Conservation (phyloP, 1,139 yeast genomes). For the Taphrina flavorubra region DNA sequence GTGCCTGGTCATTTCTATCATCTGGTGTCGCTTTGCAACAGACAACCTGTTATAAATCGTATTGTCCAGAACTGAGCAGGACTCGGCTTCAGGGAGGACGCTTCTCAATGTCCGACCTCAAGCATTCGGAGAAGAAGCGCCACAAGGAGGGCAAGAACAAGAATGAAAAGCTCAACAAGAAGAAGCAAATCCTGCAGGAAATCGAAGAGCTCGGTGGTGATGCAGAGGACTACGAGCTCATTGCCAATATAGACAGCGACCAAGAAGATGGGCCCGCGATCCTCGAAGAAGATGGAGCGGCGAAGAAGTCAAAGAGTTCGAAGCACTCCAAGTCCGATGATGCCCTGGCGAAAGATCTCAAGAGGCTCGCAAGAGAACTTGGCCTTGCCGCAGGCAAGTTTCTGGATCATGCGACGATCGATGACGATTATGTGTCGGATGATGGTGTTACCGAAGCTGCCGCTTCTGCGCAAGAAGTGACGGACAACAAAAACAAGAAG, state of each 20-base stretch:
- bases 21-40: background rate
- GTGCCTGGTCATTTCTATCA: conserved; percentile 7
- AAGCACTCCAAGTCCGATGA: conserved; percentile 64
- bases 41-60: background rate
- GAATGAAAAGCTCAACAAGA: conserved; percentile 18
- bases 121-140: conserved; percentile 33
- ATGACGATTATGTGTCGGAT: conserved; percentile 53
- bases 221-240: conserved; percentile 65
- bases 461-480: conserved; percentile 49
- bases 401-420: conserved; percentile 69
- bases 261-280: conserved; percentile 54
- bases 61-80: no score
- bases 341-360: conserved; percentile 58
- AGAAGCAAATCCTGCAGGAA: conserved; percentile 45
- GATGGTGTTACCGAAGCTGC: background rate
- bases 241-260: conserved; percentile 57
- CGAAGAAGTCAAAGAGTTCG: conserved; percentile 55
- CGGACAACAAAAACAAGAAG: conserved; percentile 52
- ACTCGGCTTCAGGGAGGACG: background rate
- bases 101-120: conserved; percentile 25
- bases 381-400: conserved; percentile 62
- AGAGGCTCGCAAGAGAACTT: conserved; percentile 56
- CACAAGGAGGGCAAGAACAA: conserved; percentile 29
- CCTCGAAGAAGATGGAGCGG: conserved; percentile 41
- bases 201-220: conserved; percentile 65